Conservation (phyloP, 768 basidiomycete genomes). For the Tulasnella sp. region DNA sequence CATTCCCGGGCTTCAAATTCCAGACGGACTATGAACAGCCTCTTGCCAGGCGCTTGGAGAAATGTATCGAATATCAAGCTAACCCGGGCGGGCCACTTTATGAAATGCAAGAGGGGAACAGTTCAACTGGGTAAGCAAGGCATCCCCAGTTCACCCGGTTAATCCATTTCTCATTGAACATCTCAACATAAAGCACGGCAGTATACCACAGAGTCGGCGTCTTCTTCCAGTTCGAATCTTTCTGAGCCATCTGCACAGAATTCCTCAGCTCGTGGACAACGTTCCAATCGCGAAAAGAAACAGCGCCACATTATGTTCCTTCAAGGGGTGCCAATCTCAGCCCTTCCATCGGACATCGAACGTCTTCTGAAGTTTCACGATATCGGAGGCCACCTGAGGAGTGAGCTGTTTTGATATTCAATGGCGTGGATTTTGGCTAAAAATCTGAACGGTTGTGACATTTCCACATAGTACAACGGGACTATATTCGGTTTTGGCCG, state of each 20-base stretch:
- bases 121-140: background rate
- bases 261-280: background rate
- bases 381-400: slow-evolving; percentile 35
- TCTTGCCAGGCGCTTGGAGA: background rate
- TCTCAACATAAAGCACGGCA: background rate
- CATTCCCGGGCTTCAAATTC: background rate
- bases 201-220: background rate
- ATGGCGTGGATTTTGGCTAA: background rate
- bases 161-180: background rate
- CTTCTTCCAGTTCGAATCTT: background rate
- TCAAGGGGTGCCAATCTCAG: slow-evolving; percentile 47
- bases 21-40: background rate
- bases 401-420: slow-evolving; percentile 32
- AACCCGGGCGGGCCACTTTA: background rate
- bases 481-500: slow-evolving; percentile 59
- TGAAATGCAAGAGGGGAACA: background rate
- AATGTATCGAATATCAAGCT: background rate
- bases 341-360: slow-evolving; percentile 54
- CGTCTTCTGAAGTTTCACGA: slow-evolving; percentile 41
- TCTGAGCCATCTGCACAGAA: background rate
- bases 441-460: background rate
- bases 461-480: slow-evolving; percentile 48
- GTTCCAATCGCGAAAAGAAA: background rate
- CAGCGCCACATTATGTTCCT: background rate
- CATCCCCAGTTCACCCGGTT: background rate